Base-by-base conservation (phyloP, 495 filamentous ascomycete genomes). In the Hypoxylon intermedium region DNA sequence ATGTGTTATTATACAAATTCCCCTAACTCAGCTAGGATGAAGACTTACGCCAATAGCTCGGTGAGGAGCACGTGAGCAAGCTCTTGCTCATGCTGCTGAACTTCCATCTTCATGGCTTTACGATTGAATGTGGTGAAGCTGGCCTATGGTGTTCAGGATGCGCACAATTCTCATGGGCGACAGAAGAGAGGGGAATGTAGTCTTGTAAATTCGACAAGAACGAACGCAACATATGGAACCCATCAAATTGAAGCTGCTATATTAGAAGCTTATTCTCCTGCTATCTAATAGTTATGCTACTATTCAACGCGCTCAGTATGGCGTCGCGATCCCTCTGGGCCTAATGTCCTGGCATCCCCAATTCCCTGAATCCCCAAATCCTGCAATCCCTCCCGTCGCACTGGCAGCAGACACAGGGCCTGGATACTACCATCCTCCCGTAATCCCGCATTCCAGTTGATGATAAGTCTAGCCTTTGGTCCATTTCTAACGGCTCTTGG, bases 21-120 rank as follows among this genome's bases (percentile, higher is more conserved):
- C 4, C 9, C 1, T 19, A 48, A n/a, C 7, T 46, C 4, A 15
- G 9, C 30, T 30, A 13, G n/a, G n/a, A 46, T 2, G 21, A 9
- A 3, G 24, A 60, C 62, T 57, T 93, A 94, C 76, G 91, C 91
- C 63, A 95, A 82, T 34, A 95, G 82, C 83, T 95, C 91, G 61
- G 93, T 88, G 63, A 95, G 83, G 75, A 95, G 84, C 60, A 90
- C 93, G 77, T 95, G 91, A 70, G 90, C 84, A 66, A 94, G 85
- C 78, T 94, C 91, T 73, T 93, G 91, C 81, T 95, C 89, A 49
- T 65, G 51, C 6, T 37, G n/a, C 30, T 57, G 49, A 11, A 46
- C 33, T 19, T 26, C 47, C 62, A 65, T 65, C 18, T 37, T 53
- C 21, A 53, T 13, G 16, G 11, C 26, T 36, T 20, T 2, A 5